Base-by-base conservation (phyloP, 805 yeast genomes). In the Yamadazyma olivae region DNA sequence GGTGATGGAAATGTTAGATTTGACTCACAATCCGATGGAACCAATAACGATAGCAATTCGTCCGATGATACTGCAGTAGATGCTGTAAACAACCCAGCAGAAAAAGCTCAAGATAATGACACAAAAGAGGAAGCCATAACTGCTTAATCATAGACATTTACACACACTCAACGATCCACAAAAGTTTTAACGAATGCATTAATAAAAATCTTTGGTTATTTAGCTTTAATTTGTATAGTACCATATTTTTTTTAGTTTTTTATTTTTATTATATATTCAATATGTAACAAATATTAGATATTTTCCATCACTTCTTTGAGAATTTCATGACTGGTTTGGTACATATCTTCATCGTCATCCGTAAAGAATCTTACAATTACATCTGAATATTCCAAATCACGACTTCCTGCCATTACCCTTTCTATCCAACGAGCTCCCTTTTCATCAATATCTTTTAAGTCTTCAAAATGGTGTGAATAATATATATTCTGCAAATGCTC, bases 1-100 rank as follows among this genome's bases (percentile, higher is more conserved):
- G 90, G 90, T 54, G 87, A 83, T 57, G 90, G 87, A 4, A 26
- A n/a, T 6, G 33, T 28, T 10, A 24, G 21, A 26, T 35, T 29
- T n/a, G 14, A 28, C 26, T 15, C 13, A 30, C 13, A 30, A 18
- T n/a, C 13, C 6, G 17, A 25, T 25, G 28, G 12, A 6, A 25
- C 17, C 12, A 12, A n/a, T 14, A 15, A 16, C 21, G 16, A 9
- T 8, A 8, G 15, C 12, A 10, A 14, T 18, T 30, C 30, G 6
- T 17, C 22, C 5, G 23, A 29, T 18, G 32, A 29, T 5, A 29
- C 32, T 7, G 32, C 17, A 13, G 32, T 17, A n/a, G 23, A 29
- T 20, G 7, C 17, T 25, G 28, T 8, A 25, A 25, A 25, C 15
- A 15, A 25, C 14, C 6, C 14, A 12, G 24, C 10, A 21, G 10